A percentile compares a stretch with the other conserved stretches of the same genome.
phyloP scores from a whole-genome alignment of 1,284 basidiomycete genomes.

The Ceratobasidium sp. region DNA sequence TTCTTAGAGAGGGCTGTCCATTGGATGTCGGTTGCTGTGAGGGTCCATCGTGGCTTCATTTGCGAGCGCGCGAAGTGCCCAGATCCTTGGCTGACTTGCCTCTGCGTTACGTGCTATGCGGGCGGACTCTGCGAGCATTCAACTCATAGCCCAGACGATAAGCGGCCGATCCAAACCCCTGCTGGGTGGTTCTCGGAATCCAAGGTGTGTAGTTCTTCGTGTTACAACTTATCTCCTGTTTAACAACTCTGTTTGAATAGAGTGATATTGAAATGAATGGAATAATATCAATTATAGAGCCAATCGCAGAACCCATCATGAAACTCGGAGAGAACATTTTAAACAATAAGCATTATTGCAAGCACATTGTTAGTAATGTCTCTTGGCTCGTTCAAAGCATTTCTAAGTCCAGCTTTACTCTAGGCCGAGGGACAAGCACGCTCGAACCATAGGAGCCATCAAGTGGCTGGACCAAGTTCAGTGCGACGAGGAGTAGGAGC shows the following conservation, averaged over 20 bases:
- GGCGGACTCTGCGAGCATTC: neutral
- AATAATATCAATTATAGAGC: neutral
- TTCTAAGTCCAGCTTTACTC: too few relatives aligned
- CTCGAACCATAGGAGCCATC: too few relatives aligned
- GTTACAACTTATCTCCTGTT: neutral
- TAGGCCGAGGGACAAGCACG: too few relatives aligned
- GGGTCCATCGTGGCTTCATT: neutral
- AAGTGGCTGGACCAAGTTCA: too few relatives aligned
- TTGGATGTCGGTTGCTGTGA: neutral
- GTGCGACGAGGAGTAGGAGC: too few relatives aligned
- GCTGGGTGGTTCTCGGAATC: conserved; percentile 6
- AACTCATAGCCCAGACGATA: neutral
- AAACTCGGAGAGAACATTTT: neutral
- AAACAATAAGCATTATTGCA: neutral
- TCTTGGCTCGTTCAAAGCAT: neutral
- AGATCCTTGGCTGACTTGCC: neutral
- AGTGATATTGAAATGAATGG: neutral
- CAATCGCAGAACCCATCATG: neutral
- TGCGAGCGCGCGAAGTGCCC: neutral
- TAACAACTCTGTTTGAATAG: neutral
- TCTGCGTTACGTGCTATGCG: neutral
- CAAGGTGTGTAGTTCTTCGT: neutral
- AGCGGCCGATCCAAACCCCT: neutral
- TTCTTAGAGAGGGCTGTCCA: neutral
- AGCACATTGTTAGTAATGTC: neutral